Conservation (phyloP, 2,329 filamentous ascomycete species). For the Tolypocladium amazonense region DNA sequence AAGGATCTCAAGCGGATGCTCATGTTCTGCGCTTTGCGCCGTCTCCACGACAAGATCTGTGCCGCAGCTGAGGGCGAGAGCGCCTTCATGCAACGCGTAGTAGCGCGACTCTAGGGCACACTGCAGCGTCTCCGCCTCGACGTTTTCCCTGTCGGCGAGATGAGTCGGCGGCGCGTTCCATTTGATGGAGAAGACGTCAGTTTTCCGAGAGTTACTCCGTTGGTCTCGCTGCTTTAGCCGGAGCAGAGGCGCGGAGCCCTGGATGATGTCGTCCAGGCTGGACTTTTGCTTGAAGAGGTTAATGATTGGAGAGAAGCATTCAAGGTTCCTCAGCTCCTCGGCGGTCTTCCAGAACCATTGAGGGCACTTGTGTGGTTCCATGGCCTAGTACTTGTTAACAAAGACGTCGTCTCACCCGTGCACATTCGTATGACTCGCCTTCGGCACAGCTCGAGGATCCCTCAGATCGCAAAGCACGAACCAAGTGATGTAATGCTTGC, state of each 20-base stretch:
- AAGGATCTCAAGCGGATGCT: neutral
- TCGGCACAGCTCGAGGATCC: constrained; percentile 35
- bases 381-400: constrained; percentile 1
- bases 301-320: constrained; percentile 19
- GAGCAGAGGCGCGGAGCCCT: neutral
- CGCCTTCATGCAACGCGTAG: neutral
- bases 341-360: constrained; percentile 38
- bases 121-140: neutral
- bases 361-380: constrained; percentile 41
- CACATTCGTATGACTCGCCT: constrained; percentile 29
- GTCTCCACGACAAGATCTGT: neutral
- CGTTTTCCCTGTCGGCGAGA: neutral
- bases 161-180: neutral
- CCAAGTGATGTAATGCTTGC: constrained; percentile 65
- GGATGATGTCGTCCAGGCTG: constrained; percentile 9
- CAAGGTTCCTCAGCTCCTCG: constrained; percentile 27
- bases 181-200: neutral
- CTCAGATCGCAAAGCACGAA: constrained; percentile 48
- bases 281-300: constrained; percentile 16
- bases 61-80: neutral
- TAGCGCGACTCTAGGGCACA: neutral
- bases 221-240: neutral
- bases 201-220: neutral
- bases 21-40: neutral
- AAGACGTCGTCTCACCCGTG: neutral